Evolutionary conservation across 176 grass and related monocot genomes (phyloP), one percentile per base, ranked within the genome.

Genomic region (Zoysia pacifica): DNA sequence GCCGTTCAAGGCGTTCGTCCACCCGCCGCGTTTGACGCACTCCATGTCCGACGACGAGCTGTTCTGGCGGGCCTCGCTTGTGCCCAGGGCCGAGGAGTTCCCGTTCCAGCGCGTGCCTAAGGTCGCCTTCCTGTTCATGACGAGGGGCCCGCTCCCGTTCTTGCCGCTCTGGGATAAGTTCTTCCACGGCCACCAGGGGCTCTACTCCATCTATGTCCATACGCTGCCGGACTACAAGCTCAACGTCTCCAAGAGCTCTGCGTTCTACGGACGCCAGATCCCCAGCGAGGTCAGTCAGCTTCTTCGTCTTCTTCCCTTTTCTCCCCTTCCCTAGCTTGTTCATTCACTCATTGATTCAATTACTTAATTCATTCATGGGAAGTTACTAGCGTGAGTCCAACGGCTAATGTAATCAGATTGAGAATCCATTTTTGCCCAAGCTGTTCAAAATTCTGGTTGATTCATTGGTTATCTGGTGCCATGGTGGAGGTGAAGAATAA

Each of bases 91-190:
- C 11, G 87, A 91, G 14, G 93, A 95, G 15, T 95, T 89, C 39
- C 93, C 93, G 0, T 95, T 95, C 67, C 81, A 89, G 66, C 65
- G 93, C 8, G 93, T 92, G 15, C 93, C 93, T 13, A 95, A 95
- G 84, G 93, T 95, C 37, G 93, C 93, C 28, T 92, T 92, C 87
- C 71, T 95, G 69, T 95, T 95, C 81, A 95, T 95, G 93, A 88
- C 93, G 3, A 39, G 93, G 0, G 93, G 93, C 0, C 87, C 93
- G 0, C 71, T 95, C 18, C 93, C 90, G 0, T 95, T 95, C 36
- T 70, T 75, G 0, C 90, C 90, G 18, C 75, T 95, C 14, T 95
- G 93, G 93, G 93, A 95, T 2, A 54, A 73, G 15, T 95, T 95
- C 84, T 95, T 95, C 87, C 49, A 47, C 0, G 70, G 79, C 0